These are phyloP conservation scores for Tuber magnatum DNA, from an alignment of 495 filamentous ascomycete genomes.

Conservation along the genomic window DNA sequence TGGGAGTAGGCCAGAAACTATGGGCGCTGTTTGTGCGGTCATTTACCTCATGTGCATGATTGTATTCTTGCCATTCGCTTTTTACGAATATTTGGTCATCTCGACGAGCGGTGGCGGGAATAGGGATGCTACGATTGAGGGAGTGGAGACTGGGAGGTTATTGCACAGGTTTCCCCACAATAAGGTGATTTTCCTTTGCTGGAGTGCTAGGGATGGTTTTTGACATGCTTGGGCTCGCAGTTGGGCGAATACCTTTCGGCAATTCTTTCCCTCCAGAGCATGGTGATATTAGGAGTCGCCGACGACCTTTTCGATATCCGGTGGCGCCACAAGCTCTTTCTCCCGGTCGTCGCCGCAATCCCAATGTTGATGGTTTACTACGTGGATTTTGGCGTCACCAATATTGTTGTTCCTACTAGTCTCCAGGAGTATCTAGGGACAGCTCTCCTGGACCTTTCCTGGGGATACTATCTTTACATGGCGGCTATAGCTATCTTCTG, in stretches of 20 bases:
- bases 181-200: slow-evolving; percentile 55
- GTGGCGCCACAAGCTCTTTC: slow-evolving; percentile 97
- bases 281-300: slow-evolving; percentile 82
- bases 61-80: slow-evolving; percentile 88
- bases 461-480: slow-evolving; percentile 95
- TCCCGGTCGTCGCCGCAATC: slow-evolving; percentile 87
- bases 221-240: slow-evolving; percentile 44
- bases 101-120: slow-evolving; percentile 92
- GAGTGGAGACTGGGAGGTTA: slow-evolving; percentile 48
- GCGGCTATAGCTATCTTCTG: slow-evolving; percentile 88
- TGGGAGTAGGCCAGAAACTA: slow-evolving; percentile 69
- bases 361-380: slow-evolving; percentile 96
- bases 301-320: slow-evolving; percentile 98
- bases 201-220: not conserved
- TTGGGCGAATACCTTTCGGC: slow-evolving; percentile 92
- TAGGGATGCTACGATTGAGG: slow-evolving; percentile 65
- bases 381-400: slow-evolving; percentile 94
- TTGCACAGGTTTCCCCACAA: slow-evolving; percentile 83
- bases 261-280: slow-evolving; percentile 79
- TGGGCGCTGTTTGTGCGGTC: slow-evolving; percentile 92
- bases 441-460: slow-evolving; percentile 75
- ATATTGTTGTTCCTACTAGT: slow-evolving; percentile 78
- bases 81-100: slow-evolving; percentile 97
- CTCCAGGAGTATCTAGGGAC: slow-evolving; percentile 75
- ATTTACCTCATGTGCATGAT: slow-evolving; percentile 85